Evolutionary conservation across 1,139 yeast species (phyloP).

Genomic region (Pneumocystis oryctolagi): DNA sequence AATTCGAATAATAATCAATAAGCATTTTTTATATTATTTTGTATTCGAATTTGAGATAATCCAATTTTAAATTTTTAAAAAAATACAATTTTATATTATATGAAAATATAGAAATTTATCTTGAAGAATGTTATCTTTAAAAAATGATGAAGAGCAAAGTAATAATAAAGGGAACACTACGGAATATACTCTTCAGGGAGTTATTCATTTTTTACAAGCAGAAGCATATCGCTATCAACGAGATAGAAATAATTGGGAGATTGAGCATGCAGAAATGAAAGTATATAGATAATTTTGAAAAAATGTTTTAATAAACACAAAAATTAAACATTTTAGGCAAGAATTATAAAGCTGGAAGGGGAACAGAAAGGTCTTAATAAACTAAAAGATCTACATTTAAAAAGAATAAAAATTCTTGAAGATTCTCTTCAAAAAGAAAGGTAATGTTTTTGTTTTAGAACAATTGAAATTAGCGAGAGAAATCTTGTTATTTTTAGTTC

Average conservation of each 20-base stretch:
- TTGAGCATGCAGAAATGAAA: conserved; percentile 40
- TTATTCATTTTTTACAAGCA: conserved; percentile 42
- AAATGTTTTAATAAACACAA: too few species aligned
- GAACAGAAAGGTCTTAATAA: conserved; percentile 26
- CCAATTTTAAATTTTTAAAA: not conserved
- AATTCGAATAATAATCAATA: too few species aligned
- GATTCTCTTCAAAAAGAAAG: conserved; percentile 15
- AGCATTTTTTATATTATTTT: too few species aligned
- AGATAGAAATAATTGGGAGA: conserved; percentile 42
- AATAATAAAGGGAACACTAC: not conserved
- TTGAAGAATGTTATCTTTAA: not conserved
- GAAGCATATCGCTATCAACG: conserved; percentile 45
- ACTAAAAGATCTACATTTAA: conserved; percentile 19
- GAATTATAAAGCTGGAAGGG: conserved; percentile 29
- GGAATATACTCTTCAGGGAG: conserved; percentile 24
- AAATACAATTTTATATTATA: not conserved
- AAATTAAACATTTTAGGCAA: conserved; percentile 22
- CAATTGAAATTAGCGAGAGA: not conserved
- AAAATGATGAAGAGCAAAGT: not conserved
- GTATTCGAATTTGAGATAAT: not conserved
- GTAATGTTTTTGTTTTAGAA: not conserved
- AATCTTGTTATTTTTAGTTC: not conserved
- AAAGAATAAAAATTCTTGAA: conserved; percentile 20
- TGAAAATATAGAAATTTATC: not conserved
- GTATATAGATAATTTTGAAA: conserved; percentile 14